Base-by-base conservation (phyloP, 106 monocot genomes). In the Chionographis japonica region DNA sequence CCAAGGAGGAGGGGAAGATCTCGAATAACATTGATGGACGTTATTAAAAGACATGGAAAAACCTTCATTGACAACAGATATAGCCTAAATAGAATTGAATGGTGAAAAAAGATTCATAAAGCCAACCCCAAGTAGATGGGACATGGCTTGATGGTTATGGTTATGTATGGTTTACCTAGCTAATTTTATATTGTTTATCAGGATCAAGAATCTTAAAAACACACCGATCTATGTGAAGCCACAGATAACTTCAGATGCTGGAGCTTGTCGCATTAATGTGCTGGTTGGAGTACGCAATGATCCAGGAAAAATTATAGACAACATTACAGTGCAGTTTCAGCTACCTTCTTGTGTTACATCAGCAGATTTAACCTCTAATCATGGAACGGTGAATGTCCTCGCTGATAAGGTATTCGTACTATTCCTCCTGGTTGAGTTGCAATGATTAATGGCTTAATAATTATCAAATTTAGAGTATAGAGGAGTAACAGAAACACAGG, bases 191-290 rank as follows among this genome's bases (percentile, higher is more conserved):
- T 39, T 11, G 18, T 18, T 60, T 14, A 42, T 35, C 80, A 95
- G 95, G 75, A 82, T 92, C 4, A 95, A 95, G 67, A 86, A 84
- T 8, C 79, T 95, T 77, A 95, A 89, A 72, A 84, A 71, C 38
- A 75, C 67, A 57, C 95, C 95, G 27, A 84, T 95, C 16, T 95
- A 95, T 69, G 79, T 95, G 68, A 95, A 95, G 69, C 91, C 95
- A 9, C 95, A 95, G 63, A 55, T 92, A 53, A 82, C 69, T 56
- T 89, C 86, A 11, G 78, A 79, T 78, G 72, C 71, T 42, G 91
- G 95, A 50, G 82, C 70, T 56, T 91, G 91, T 63, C 88, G 75
- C 7, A 49, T 95, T 20, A 88, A 69, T 84, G 79, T 91, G 41
- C 69, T 95, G 51, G 86, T 88, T 40, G 95, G 95, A 66, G 50